Evolutionary conservation across 1,284 basidiomycete genomes (phyloP).

Genomic region (Leccinum insolens): DNA sequence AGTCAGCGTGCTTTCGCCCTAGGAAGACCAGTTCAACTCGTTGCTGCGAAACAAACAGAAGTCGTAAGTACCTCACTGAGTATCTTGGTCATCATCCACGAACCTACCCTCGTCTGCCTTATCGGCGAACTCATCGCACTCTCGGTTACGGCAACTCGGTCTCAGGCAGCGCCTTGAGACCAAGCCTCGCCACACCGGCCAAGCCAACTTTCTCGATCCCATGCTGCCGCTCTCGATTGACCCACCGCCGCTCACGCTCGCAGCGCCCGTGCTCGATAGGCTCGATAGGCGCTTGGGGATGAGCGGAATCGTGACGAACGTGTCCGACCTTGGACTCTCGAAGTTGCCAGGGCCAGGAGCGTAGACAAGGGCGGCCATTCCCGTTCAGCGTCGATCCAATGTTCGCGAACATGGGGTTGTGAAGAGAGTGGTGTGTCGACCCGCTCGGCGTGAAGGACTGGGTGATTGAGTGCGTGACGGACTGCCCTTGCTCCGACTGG

Average conservation of each 20-base stretch:
- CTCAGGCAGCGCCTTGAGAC: constrained; percentile 35
- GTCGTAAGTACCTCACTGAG: no score
- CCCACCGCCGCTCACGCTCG: constrained; percentile 29
- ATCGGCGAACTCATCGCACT: constrained; percentile 5
- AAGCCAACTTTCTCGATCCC: constrained; percentile 19
- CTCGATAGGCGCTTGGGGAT: constrained; percentile 32
- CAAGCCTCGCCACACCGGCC: constrained; percentile 31
- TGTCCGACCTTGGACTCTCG: constrained; percentile 43
- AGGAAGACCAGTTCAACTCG: no score
- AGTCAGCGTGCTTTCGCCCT: constrained; percentile 18
- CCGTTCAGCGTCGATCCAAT: constrained; percentile 30
- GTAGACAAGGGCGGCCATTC: constrained; percentile 21
- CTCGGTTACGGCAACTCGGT: no score
- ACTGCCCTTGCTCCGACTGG: constrained; percentile 37
- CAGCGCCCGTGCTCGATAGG: constrained; percentile 30
- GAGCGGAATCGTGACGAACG: constrained; percentile 20
- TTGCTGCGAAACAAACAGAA: no score
- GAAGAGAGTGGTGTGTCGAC: constrained; percentile 41
- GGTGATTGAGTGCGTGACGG: constrained; percentile 47
- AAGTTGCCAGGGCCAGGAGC: constrained; percentile 19
- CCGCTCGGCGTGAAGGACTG: constrained; percentile 35
- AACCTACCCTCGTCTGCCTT: constrained; percentile 30
- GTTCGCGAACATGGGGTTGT: constrained; percentile 36
- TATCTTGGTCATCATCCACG: no score
- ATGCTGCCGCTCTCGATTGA: constrained; percentile 21